Percentiles rank a stretch among this genome's conserved stretches.
These are phyloP conservation scores for Ganoderma multipileum DNA, from an alignment of 1,284 basidiomycete genomes.

Conservation along the genomic window DNA sequence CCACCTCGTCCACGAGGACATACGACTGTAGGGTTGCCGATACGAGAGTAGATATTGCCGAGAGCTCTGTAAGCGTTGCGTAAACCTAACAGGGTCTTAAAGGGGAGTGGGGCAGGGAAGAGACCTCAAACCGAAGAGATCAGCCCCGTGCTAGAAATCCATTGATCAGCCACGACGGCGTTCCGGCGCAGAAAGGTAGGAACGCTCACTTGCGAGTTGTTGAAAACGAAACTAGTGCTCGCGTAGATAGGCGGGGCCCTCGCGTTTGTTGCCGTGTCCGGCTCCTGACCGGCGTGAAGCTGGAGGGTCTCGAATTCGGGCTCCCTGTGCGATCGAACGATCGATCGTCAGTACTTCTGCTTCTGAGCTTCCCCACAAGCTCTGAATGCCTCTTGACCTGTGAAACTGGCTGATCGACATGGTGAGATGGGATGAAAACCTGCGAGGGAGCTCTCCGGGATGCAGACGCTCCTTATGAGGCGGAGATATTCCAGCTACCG, in stretches of 20 bases:
- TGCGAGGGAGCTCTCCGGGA: too few species aligned
- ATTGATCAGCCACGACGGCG: too few species aligned
- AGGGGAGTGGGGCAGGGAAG: conserved; percentile 17
- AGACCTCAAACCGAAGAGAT: conserved; percentile 79
- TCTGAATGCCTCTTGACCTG: neutral
- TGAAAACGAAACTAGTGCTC: conserved; percentile 81
- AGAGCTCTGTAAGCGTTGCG: conserved; percentile 49
- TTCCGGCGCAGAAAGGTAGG: neutral
- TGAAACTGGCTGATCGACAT: conserved; percentile 4
- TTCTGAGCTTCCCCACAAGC: neutral
- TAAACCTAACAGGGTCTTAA: neutral
- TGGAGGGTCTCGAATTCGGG: conserved; percentile 86
- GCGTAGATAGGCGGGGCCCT: conserved; percentile 88
- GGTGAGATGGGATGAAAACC: neutral
- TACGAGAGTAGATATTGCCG: conserved; percentile 81
- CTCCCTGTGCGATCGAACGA: conserved; percentile 48
- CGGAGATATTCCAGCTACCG: neutral
- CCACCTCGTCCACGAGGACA: conserved; percentile 36
- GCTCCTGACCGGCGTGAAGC: conserved; percentile 82
- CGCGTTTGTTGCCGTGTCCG: conserved; percentile 77
- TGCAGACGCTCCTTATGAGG: neutral
- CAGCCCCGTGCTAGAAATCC: conserved; percentile 72
- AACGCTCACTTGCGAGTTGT: conserved; percentile 66
- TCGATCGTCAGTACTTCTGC: neutral
- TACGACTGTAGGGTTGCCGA: conserved; percentile 83